Evolutionary conservation across 2,329 filamentous ascomycete species (phyloP).

Genomic region (Leptographium lundbergii): DNA sequence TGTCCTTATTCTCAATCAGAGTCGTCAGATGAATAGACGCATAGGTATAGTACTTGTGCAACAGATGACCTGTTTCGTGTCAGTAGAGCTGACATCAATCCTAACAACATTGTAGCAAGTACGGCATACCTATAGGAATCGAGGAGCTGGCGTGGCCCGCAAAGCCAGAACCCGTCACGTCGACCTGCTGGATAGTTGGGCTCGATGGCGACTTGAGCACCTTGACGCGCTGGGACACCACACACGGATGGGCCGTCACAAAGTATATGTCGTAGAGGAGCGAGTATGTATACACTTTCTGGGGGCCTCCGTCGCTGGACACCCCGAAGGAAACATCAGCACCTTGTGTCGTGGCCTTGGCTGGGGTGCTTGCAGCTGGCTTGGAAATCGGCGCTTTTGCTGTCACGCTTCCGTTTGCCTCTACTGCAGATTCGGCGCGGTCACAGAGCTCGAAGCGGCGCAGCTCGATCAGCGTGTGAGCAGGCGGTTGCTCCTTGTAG

Average conservation of each 20-base stretch:
- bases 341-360: conserved; percentile 21
- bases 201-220: conserved; percentile 47
- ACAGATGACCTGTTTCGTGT: conserved; percentile 38
- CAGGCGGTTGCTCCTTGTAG: conserved; percentile 33
- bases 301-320: conserved; percentile 25
- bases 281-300: conserved; percentile 28
- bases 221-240: conserved; percentile 41
- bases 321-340: conserved; percentile 29
- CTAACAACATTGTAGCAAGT: background rate
- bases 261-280: conserved; percentile 49
- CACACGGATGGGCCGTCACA: conserved; percentile 53
- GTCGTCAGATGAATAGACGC: conserved; percentile 46
- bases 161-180: conserved; percentile 32
- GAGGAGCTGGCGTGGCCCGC: conserved; percentile 32
- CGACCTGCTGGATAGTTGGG: conserved; percentile 45
- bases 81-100: background rate
- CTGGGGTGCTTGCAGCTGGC: conserved; percentile 10
- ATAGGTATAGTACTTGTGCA: conserved; percentile 52
- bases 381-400: background rate
- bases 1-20: conserved; percentile 34
- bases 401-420: background rate
- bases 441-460: conserved; percentile 32
- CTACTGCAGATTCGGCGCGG: background rate
- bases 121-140: conserved; percentile 29
- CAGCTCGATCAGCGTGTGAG: conserved; percentile 33